Evolutionary conservation across 1,284 basidiomycete species (phyloP), one percentile per base, ranked within the genome.

Genomic region (Leccinum solheimii): DNA sequence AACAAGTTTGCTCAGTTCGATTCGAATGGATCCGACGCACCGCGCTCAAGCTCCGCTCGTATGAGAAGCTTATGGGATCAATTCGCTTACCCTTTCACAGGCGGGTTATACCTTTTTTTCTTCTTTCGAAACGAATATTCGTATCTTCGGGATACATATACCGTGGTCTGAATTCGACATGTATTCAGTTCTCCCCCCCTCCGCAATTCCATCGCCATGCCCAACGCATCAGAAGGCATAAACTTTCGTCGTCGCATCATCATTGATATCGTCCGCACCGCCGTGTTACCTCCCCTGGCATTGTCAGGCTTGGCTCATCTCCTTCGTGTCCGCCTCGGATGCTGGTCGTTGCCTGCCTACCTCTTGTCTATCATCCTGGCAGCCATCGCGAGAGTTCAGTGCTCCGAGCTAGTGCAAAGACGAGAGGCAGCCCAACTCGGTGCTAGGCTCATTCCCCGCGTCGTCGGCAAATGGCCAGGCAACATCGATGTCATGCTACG

Each of bases 391-490:
- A 77, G 78, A 61, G 74, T 78, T 7, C 63, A 73, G 7, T 74
- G 78, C 59, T 66, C 68, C 13, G 72, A 78, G 56, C 64, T 74
- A 58, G 60, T 68, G 1, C 82, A 85, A 54, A 67, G 65, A 32
- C 74, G 75, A 34, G 78, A 85, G 55, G 83, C 84, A 0, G 69
- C 68, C 14, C 76, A 77, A 26, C 71, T 86, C 26, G 81, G 81
- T 9, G 85, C 84, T 2, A 76, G 77, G 59, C 76, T 75, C 2
- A 83, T 87, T 55, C 83, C 84, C 3, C 76, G 80, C 27, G 83
- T 89, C n/a, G 74, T 80, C 21, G 88, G 88, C 6, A 84, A 81
- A 75, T 88, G 86, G 86, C 87, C 87, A 5, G 89, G 89, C 19
- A 90, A 90, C 69, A 76, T 90, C 64, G 88, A 91, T 69, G 71